Evolutionary conservation across 768 basidiomycete genomes (phyloP).

Genomic region (Goffeauzyma gilvescens): DNA sequence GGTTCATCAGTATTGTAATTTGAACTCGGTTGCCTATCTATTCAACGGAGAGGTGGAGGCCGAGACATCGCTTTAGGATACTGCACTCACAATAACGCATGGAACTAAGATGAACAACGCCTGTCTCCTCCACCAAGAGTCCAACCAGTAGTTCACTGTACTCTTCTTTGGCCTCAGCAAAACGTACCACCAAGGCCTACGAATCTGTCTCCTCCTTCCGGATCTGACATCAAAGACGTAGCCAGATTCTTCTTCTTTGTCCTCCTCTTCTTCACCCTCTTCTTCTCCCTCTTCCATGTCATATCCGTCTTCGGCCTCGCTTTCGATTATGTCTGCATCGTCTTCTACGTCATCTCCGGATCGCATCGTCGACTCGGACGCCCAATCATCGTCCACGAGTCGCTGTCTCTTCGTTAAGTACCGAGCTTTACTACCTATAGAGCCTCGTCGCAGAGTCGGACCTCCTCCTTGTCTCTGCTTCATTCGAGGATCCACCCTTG

Average conservation of each 20-base stretch:
- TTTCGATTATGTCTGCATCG: neutral
- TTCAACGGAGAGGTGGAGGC: neutral
- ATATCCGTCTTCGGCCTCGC: neutral
- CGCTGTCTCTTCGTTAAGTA: no score
- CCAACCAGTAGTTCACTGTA: conserved; percentile 31
- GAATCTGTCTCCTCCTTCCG: no score
- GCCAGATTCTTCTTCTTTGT: conserved; percentile 3
- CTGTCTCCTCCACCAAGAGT: conserved; percentile 33
- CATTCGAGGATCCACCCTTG: no score
- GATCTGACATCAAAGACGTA: conserved; percentile 21
- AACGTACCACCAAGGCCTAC: neutral
- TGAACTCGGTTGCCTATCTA: neutral
- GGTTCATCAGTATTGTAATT: neutral
- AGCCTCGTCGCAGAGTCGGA: no score
- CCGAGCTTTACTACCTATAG: no score
- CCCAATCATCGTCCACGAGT: no score
- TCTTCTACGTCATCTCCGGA: neutral
- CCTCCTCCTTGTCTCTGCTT: no score
- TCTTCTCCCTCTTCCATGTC: neutral
- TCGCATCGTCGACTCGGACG: no score
- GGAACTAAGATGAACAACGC: conserved; percentile 32
- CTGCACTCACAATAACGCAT: conserved; percentile 29
- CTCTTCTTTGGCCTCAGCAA: conserved; percentile 26
- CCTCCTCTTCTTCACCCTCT: conserved; percentile 8
- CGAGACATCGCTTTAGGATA: neutral